Conservation (phyloP, 495 filamentous ascomycete species). For the Penicillium samsonianum region DNA sequence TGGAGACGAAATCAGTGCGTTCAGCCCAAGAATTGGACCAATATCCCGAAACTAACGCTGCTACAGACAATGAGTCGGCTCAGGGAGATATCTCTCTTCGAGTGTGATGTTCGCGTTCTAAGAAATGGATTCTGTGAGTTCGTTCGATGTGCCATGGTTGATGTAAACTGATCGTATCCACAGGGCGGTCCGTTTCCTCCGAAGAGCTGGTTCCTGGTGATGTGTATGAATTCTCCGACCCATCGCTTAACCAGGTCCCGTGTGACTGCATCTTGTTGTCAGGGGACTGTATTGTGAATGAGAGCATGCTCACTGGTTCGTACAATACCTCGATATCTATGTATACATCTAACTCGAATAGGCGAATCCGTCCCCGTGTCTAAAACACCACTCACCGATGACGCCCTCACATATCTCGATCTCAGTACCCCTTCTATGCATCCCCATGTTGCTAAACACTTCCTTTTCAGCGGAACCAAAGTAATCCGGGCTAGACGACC, state of each 20-base stretch:
- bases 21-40: not conserved
- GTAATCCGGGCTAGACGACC: conserved; percentile 88
- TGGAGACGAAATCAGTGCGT: conserved; percentile 82
- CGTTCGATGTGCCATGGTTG: not conserved
- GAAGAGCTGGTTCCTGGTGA: conserved; percentile 92
- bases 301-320: conserved; percentile 95
- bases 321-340: not conserved
- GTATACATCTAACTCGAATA: conserved; percentile 33
- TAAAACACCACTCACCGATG: conserved; percentile 83
- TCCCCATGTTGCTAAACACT: conserved; percentile 78
- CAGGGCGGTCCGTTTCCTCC: conserved; percentile 84
- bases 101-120: conserved; percentile 90
- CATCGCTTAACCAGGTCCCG: conserved; percentile 88
- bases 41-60: conserved; percentile 27
- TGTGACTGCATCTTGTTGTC: conserved; percentile 90
- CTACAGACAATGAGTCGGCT: conserved; percentile 82
- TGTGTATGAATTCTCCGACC: conserved; percentile 96
- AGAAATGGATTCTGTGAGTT: conserved; percentile 90
- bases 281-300: conserved; percentile 98
- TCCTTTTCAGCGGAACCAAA: conserved; percentile 93
- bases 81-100: conserved; percentile 89
- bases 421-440: conserved; percentile 75
- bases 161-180: conserved; percentile 11
- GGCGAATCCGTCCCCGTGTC: conserved; percentile 97
- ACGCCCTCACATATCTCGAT: conserved; percentile 71